Conservation (phyloP, 306 rosid species). For the Biancaea sappan region DNA sequence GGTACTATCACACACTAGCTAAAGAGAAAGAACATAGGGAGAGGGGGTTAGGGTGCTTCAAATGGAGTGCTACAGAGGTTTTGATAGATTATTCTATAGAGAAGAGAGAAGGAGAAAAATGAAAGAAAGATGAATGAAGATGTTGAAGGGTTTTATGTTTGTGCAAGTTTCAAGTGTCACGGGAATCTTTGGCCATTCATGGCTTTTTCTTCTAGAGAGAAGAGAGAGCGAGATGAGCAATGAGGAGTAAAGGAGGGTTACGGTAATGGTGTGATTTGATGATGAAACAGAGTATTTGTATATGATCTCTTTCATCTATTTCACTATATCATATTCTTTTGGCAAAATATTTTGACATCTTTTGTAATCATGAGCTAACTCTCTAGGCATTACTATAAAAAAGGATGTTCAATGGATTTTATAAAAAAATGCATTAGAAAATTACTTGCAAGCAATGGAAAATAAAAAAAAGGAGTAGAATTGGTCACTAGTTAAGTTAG, state of each 20-base stretch:
- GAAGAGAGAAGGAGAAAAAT: conserved; percentile 8
- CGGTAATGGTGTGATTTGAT: conserved; percentile 32
- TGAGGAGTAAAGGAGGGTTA: background rate
- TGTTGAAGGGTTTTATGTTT: too few species aligned
- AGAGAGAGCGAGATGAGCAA: too few species aligned
- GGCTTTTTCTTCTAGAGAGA: conserved; percentile 44
- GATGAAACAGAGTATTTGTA: conserved; percentile 47
- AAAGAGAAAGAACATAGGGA: conserved; percentile 24
- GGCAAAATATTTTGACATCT: conserved; percentile 23
- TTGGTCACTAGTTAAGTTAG: too few species aligned
- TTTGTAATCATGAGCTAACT: conserved; percentile 22
- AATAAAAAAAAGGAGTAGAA: too few species aligned
- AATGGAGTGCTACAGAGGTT: background rate
- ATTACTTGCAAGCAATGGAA: too few species aligned
- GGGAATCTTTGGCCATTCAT: conserved; percentile 51
- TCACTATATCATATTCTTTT: conserved; percentile 43
- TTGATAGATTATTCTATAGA: conserved; percentile 17
- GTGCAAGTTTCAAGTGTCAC: conserved; percentile 58
- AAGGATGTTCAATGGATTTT: too few species aligned
- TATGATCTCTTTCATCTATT: conserved; percentile 20
- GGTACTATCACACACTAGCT: too few species aligned
- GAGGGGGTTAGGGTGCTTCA: conserved; percentile 28
- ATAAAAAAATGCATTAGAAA: too few species aligned
- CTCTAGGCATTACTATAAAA: too few species aligned
- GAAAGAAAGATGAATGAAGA: background rate